These are phyloP conservation scores for Eutrema japonicum DNA, from an alignment of 345 rosid species.

Conservation along the genomic window DNA sequence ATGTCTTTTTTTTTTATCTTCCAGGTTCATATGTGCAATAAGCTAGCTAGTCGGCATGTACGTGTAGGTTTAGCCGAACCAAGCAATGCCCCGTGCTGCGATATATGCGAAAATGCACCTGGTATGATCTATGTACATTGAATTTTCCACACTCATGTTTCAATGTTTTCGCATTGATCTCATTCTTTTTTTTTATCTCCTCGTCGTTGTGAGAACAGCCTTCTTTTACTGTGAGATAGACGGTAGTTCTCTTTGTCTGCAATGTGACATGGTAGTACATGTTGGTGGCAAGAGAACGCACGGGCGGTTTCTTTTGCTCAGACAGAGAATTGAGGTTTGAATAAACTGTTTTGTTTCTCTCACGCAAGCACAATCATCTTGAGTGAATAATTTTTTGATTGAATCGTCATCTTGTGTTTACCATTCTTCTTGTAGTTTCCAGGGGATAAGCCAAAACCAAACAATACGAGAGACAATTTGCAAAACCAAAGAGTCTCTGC, in stretches of 20 bases:
- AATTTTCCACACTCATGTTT: slow-evolving; percentile 2
- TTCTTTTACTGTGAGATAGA: slow-evolving; percentile 91
- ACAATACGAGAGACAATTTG: slow-evolving; percentile 48
- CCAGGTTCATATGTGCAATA: slow-evolving; percentile 87
- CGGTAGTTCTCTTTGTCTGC: slow-evolving; percentile 84
- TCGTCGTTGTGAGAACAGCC: slow-evolving; percentile 48
- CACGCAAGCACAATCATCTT: not conserved
- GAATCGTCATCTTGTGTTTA: slow-evolving; percentile 5
- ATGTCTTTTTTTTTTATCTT: slow-evolving; percentile 1
- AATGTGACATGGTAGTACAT: slow-evolving; percentile 90
- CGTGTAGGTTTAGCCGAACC: slow-evolving; percentile 80
- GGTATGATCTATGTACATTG: slow-evolving; percentile 48
- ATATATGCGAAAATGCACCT: slow-evolving; percentile 85
- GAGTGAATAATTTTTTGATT: not conserved
- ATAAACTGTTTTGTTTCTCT: slow-evolving; percentile 29
- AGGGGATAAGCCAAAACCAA: slow-evolving; percentile 68
- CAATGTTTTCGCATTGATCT: slow-evolving; percentile 6
- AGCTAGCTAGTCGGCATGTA: slow-evolving; percentile 83
- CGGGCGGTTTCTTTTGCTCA: slow-evolving; percentile 67
- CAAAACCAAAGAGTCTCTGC: slow-evolving; percentile 55
- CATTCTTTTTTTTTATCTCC: slow-evolving; percentile 30
- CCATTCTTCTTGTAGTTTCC: slow-evolving; percentile 60
- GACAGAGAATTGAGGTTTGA: slow-evolving; percentile 87
- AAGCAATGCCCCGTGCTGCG: slow-evolving; percentile 75
- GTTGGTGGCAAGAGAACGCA: slow-evolving; percentile 92